Conservation (phyloP, 1,139 yeast genomes). For the Scheffersomyces lignicola region DNA sequence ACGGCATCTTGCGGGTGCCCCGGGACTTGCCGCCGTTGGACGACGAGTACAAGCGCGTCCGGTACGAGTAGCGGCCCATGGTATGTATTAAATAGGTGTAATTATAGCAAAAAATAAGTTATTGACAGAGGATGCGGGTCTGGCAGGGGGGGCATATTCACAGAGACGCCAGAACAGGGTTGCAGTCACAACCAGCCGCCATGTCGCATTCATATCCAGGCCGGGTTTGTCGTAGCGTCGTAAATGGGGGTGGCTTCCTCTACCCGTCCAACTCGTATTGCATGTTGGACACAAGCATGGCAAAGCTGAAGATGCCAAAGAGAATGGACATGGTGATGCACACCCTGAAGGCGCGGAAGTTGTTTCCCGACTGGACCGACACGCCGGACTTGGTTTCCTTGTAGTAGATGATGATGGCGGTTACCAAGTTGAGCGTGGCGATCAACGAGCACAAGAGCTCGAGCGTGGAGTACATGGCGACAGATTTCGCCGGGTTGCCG, state of each 20-base stretch:
- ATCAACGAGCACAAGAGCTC: conserved; percentile 22
- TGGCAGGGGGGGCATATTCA: no score
- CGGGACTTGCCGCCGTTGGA: conserved; percentile 12
- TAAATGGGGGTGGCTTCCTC: no score
- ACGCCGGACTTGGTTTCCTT: conserved; percentile 18
- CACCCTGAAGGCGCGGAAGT: conserved; percentile 22
- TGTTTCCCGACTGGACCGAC: conserved; percentile 20
- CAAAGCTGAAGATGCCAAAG: conserved; percentile 16
- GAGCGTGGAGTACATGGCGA: conserved; percentile 14
- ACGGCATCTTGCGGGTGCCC: conserved; percentile 12
- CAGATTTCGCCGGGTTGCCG: background rate
- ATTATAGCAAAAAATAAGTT: no score
- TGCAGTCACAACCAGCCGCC: no score
- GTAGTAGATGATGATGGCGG: conserved; percentile 20
- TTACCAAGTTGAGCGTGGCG: conserved; percentile 20
- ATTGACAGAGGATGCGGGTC: no score
- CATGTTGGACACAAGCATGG: background rate
- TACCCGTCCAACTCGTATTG: background rate
- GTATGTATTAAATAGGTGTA: no score
- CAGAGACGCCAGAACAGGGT: no score
- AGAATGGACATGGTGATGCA: conserved; percentile 24
- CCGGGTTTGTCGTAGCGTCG: no score
- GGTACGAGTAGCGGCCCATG: no score
- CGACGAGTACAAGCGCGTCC: conserved; percentile 11
- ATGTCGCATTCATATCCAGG: no score